These are phyloP conservation scores for Candida frijolesensis DNA, from an alignment of 1,139 yeast genomes.

Conservation along the genomic window DNA sequence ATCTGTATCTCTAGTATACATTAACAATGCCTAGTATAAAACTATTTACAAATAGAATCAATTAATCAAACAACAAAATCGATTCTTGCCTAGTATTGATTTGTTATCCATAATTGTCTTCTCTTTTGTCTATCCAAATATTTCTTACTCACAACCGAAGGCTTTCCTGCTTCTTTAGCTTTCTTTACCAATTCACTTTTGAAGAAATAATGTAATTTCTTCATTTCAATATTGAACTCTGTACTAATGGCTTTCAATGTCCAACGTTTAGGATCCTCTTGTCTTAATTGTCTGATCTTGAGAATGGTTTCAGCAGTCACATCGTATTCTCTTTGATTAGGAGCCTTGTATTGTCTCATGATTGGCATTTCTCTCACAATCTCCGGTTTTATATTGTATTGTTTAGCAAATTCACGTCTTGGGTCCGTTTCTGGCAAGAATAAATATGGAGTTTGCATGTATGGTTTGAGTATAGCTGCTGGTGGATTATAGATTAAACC, in stretches of 20 bases:
- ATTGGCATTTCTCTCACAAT: conserved; percentile 58
- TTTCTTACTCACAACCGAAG: conserved; percentile 4
- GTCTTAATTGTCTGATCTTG: conserved; percentile 65
- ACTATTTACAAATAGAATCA: conserved; percentile 3
- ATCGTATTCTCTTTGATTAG: conserved; percentile 52
- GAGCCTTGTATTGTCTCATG: conserved; percentile 36
- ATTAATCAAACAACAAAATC: neutral
- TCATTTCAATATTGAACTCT: conserved; percentile 46
- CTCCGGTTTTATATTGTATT: conserved; percentile 22
- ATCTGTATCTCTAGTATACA: neutral
- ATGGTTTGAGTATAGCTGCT: conserved; percentile 28
- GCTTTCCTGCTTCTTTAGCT: conserved; percentile 11
- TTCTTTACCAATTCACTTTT: conserved; percentile 13
- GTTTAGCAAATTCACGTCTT: conserved; percentile 45
- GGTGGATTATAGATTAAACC: conserved; percentile 48
- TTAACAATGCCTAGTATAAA: neutral
- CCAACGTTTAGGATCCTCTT: conserved; percentile 62
- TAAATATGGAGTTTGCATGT: conserved; percentile 61
- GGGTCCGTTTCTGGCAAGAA: conserved; percentile 70
- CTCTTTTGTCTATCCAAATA: conserved; percentile 54
- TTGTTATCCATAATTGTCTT: conserved; percentile 63
- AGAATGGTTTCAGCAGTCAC: conserved; percentile 61
- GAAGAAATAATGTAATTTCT: conserved; percentile 17
- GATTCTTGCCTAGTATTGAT: conserved; percentile 36
- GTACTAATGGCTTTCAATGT: conserved; percentile 69